Percentiles rank a stretch among this genome's conserved stretches.
Evolutionary conservation across 1,284 basidiomycete genomes (phyloP).

Genomic region (Cutaneotrichosporon sp.): DNA sequence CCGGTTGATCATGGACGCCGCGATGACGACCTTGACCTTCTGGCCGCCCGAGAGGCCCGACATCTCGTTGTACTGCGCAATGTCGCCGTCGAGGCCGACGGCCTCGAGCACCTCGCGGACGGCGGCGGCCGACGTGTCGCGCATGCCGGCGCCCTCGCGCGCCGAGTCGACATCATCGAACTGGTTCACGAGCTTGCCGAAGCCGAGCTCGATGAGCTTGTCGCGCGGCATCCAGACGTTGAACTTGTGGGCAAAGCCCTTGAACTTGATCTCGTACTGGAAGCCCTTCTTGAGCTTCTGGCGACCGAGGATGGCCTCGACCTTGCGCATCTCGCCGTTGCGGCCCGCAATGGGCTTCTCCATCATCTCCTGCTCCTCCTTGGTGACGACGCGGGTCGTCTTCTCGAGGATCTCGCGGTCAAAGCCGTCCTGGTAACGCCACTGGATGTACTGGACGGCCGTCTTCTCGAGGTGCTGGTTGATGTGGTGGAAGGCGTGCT

Average conservation of each 20-base stretch:
- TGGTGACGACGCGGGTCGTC: slow-evolving; percentile 83
- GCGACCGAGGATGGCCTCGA: slow-evolving; percentile 85
- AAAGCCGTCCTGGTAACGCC: slow-evolving; percentile 99
- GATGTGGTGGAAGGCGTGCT: slow-evolving; percentile 96
- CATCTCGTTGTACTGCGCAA: slow-evolving; percentile 96
- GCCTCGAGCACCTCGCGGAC: slow-evolving; percentile 90
- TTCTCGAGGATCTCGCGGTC: slow-evolving; percentile 96
- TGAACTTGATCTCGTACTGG: slow-evolving; percentile 97
- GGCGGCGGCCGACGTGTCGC: slow-evolving; percentile 75
- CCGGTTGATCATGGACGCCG: slow-evolving; percentile 89
- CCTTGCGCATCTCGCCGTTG: slow-evolving; percentile 86
- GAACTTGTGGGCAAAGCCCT: slow-evolving; percentile 82
- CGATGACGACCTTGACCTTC: slow-evolving; percentile 97
- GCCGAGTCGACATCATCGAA: slow-evolving; percentile 98
- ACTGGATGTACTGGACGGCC: slow-evolving; percentile 93
- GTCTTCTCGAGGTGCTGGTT: slow-evolving; percentile 94
- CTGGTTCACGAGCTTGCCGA: slow-evolving; percentile 86
- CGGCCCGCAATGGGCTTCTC: slow-evolving; percentile 89
- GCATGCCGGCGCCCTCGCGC: slow-evolving; percentile 84
- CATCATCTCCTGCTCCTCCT: slow-evolving; percentile 78
- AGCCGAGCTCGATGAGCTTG: slow-evolving; percentile 83
- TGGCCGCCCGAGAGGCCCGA: slow-evolving; percentile 88
- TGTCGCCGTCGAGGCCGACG: slow-evolving; percentile 94
- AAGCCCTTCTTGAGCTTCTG: slow-evolving; percentile 97
- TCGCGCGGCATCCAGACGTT: slow-evolving; percentile 96